Conservation (phyloP, 345 rosid species). For the Kernera saxatilis region DNA sequence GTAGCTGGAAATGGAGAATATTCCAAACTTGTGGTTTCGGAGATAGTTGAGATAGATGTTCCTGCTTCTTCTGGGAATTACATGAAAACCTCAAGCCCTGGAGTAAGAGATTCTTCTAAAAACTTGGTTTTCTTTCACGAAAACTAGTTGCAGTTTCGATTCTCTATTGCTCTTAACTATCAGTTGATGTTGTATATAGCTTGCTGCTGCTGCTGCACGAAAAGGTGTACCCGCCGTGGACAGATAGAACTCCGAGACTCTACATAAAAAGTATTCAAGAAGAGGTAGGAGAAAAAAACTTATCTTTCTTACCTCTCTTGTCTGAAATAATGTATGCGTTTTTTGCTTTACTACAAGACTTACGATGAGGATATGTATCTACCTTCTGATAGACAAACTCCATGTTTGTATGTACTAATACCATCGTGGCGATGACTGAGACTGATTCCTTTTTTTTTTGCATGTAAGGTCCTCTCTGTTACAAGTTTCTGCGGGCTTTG, state of each 20-base stretch:
- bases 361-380: background rate
- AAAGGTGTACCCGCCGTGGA: constrained; percentile 67
- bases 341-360: too few relatives aligned
- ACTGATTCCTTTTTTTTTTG: background rate
- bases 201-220: constrained; percentile 83
- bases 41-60: constrained; percentile 84
- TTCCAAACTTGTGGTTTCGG: constrained; percentile 49
- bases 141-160: background rate
- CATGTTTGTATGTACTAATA: background rate
- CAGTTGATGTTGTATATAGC: constrained; percentile 41
- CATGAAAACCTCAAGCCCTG: constrained; percentile 65
- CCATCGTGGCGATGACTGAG: background rate
- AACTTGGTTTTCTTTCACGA: background rate
- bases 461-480: constrained; percentile 71
- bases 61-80: constrained; percentile 68
- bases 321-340: background rate
- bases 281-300: constrained; percentile 53
- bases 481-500: constrained; percentile 86
- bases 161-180: background rate
- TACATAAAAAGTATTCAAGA: constrained; percentile 78
- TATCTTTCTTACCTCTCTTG: background rate
- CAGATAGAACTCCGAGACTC: constrained; percentile 69
- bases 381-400: background rate
- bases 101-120: constrained; percentile 47
- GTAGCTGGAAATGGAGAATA: constrained; percentile 39